Percentiles rank a stretch among this genome's conserved stretches.
phyloP scores from a whole-genome alignment of 352 stramenopile species.

The Phytophthora crassamura region DNA sequence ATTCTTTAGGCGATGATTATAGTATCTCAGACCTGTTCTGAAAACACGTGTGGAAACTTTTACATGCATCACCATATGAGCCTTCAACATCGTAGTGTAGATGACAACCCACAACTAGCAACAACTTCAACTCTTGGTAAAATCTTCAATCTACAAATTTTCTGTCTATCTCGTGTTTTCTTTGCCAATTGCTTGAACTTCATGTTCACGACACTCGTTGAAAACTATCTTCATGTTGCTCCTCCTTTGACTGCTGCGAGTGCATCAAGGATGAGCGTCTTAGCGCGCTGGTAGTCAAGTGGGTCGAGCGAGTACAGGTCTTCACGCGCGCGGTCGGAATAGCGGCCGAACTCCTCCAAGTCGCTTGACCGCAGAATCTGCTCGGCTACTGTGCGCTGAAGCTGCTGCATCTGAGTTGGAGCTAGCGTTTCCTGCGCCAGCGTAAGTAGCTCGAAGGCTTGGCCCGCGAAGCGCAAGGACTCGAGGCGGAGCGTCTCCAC shows the following conservation, averaged over 20 bases:
- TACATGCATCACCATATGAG: conserved; percentile 94
- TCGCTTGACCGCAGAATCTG: conserved; percentile 69
- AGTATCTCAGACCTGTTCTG: conserved; percentile 88
- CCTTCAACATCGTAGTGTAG: conserved; percentile 23
- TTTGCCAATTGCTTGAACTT: not conserved
- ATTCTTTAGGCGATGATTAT: conserved; percentile 72
- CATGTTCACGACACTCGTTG: too few species aligned
- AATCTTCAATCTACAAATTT: conserved; percentile 12
- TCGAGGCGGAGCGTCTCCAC: conserved; percentile 80
- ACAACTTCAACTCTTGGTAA: not conserved
- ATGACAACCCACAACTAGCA: too few species aligned
- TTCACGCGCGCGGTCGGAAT: conserved; percentile 31
- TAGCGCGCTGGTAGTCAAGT: conserved; percentile 67
- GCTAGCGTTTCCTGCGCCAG: conserved; percentile 52
- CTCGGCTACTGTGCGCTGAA: conserved; percentile 59
- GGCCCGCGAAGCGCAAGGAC: conserved; percentile 67
- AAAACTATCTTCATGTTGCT: conserved; percentile 5
- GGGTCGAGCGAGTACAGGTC: conserved; percentile 81
- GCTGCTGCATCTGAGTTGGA: conserved; percentile 52
- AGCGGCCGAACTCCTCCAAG: conserved; percentile 60
- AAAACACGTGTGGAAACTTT: conserved; percentile 78
- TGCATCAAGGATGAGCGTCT: conserved; percentile 68
- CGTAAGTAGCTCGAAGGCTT: conserved; percentile 68
- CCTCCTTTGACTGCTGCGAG: conserved; percentile 44
- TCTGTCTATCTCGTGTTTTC: conserved; percentile 1